phyloP scores from a whole-genome alignment of 257 asterid species.

The Paraleonurus japonicus region DNA sequence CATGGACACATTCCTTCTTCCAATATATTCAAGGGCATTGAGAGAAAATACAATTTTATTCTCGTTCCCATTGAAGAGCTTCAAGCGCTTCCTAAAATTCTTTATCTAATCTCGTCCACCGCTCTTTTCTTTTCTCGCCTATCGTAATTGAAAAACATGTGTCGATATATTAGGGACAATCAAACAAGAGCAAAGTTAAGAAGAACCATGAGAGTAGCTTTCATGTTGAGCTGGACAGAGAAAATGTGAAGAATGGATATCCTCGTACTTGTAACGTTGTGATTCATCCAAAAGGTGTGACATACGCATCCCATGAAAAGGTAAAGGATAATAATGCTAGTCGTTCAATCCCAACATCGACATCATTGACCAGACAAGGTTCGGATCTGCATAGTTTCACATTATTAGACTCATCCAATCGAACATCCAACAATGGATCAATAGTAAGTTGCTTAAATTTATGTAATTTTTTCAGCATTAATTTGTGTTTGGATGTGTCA shows the following conservation, averaged over 20 bases:
- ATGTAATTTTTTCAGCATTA: no score
- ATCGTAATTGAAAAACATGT: no score
- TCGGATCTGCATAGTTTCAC: conserved; percentile 33
- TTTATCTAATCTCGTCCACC: background rate
- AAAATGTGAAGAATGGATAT: conserved; percentile 33
- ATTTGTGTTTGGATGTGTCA: no score
- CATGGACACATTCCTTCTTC: no score
- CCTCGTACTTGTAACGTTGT: no score
- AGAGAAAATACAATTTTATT: no score
- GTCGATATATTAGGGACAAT: conserved; percentile 36
- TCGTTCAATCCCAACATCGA: conserved; percentile 29
- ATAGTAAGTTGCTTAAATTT: conserved; percentile 27
- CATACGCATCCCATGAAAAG: conserved; percentile 35
- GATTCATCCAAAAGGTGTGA: conserved; percentile 56
- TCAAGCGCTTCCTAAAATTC: no score
- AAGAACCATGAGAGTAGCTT: conserved; percentile 29
- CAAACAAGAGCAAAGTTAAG: conserved; percentile 41
- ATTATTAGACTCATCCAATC: conserved; percentile 26
- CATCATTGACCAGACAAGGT: conserved; percentile 25
- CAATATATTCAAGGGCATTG: no score
- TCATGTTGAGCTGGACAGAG: no score
- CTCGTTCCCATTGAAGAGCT: no score
- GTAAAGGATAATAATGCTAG: conserved; percentile 32
- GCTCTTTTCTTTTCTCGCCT: no score
- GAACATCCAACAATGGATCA: conserved; percentile 30